These are phyloP conservation scores for Fusarium musae DNA, from an alignment of 2,329 filamentous ascomycete genomes.

Conservation along the genomic window DNA sequence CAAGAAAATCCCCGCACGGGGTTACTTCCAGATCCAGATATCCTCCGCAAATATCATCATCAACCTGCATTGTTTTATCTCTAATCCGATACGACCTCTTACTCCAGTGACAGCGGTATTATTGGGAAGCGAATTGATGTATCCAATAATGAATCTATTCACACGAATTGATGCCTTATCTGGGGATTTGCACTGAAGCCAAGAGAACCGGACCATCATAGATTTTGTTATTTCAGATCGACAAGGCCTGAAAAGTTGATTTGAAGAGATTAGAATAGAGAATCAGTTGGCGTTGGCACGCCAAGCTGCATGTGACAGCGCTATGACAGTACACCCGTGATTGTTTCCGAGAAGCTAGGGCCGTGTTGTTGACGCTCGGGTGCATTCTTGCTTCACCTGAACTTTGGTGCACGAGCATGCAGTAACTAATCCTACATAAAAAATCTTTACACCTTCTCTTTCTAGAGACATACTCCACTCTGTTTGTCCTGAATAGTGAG, in stretches of 20 bases:
- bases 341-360: not conserved
- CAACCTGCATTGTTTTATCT: not conserved
- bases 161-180: no score
- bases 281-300: no score
- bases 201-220: not conserved
- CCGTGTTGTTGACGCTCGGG: not conserved
- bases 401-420: not conserved
- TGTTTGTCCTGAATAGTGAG: not conserved
- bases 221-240: not conserved
- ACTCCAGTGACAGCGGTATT: no score
- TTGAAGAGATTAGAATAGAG: not conserved
- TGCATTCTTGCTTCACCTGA: not conserved
- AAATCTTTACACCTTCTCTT: constrained; percentile 8
- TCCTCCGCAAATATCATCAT: not conserved
- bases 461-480: not conserved
- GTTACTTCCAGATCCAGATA: not conserved
- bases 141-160: no score
- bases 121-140: no score
- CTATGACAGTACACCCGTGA: not conserved
- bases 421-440: not conserved
- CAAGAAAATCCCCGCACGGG: not conserved
- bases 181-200: not conserved
- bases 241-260: not conserved
- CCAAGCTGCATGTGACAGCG: not conserved
- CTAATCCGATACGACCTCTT: no score